These are phyloP conservation scores for Colletotrichum euphorbiae DNA, from an alignment of 2,329 filamentous ascomycete species.

Conservation along the genomic window DNA sequence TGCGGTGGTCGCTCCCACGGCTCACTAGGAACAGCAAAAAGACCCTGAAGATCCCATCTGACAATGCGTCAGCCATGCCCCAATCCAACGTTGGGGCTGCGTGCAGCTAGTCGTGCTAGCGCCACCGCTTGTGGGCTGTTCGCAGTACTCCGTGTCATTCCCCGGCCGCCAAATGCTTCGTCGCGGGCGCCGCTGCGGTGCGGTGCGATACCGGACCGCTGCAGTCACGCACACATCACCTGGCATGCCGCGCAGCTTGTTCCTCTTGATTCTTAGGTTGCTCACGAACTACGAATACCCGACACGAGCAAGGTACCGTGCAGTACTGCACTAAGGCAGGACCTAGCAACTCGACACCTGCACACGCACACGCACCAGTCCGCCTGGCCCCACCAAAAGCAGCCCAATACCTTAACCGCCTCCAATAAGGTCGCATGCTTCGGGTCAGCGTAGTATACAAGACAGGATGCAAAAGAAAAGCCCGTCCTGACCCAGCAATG, in stretches of 20 bases:
- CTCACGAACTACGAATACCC: too few species aligned
- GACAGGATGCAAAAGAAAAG: constrained; percentile 15
- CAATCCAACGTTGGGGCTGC: constrained; percentile 28
- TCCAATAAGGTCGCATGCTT: constrained; percentile 24
- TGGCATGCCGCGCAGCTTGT: not conserved
- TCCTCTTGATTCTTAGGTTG: too few species aligned
- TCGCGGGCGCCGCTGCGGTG: constrained; percentile 27
- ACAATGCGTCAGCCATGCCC: constrained; percentile 27
- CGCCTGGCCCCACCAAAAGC: constrained; percentile 8
- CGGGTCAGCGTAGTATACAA: constrained; percentile 21
- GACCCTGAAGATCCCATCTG: constrained; percentile 38
- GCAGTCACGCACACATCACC: constrained; percentile 17
- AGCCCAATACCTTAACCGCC: constrained; percentile 23
- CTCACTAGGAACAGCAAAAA: constrained; percentile 22
- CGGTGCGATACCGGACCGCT: constrained; percentile 31
- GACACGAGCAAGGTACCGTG: not conserved
- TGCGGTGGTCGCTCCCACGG: not conserved
- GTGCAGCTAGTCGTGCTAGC: constrained; percentile 34
- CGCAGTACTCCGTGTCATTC: constrained; percentile 29
- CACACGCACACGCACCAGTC: not conserved
- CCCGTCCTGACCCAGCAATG: constrained; percentile 18
- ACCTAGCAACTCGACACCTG: not conserved
- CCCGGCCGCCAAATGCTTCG: constrained; percentile 35
- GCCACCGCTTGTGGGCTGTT: constrained; percentile 27
- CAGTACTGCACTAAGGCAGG: not conserved